Evolutionary conservation across 345 rosid species (phyloP).

Genomic region (Viola odorata): DNA sequence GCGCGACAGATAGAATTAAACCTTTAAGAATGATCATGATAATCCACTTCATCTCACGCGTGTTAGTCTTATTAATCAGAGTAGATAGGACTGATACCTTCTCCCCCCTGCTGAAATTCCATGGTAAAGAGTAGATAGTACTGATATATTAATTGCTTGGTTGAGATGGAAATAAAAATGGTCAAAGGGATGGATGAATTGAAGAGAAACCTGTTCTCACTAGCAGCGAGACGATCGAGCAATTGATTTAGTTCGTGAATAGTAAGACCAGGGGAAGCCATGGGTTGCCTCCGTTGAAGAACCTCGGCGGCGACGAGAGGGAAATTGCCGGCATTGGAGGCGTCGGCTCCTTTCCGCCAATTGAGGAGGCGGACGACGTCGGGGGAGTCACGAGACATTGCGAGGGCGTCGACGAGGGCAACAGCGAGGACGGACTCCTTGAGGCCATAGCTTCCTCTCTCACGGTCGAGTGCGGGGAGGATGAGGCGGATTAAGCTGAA

Average conservation of each 20-base stretch:
- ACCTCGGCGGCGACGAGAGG: conserved; percentile 80
- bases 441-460: conserved; percentile 84
- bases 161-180: background rate
- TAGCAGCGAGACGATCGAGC: conserved; percentile 72
- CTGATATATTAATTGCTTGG: background rate
- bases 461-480: conserved; percentile 80
- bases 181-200: background rate
- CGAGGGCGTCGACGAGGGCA: conserved; percentile 78
- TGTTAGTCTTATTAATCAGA: conserved; percentile 85
- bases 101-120: conserved; percentile 43
- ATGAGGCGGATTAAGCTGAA: conserved; percentile 70
- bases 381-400: conserved; percentile 78
- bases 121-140: background rate
- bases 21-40: conserved; percentile 93
- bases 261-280: conserved; percentile 63
- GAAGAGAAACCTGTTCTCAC: conserved; percentile 56
- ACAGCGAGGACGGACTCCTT: conserved; percentile 90
- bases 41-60: conserved; percentile 96
- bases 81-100: conserved; percentile 61
- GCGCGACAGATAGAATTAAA: conserved; percentile 10
- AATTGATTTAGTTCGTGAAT: conserved; percentile 69
- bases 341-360: conserved; percentile 93
- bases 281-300: conserved; percentile 75
- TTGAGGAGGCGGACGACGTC: conserved; percentile 84
- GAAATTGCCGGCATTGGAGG: conserved; percentile 77